Evolutionary conservation across 192 early-diverging fungal species (phyloP).

Genomic region (Gamsiella multidivaricata): DNA sequence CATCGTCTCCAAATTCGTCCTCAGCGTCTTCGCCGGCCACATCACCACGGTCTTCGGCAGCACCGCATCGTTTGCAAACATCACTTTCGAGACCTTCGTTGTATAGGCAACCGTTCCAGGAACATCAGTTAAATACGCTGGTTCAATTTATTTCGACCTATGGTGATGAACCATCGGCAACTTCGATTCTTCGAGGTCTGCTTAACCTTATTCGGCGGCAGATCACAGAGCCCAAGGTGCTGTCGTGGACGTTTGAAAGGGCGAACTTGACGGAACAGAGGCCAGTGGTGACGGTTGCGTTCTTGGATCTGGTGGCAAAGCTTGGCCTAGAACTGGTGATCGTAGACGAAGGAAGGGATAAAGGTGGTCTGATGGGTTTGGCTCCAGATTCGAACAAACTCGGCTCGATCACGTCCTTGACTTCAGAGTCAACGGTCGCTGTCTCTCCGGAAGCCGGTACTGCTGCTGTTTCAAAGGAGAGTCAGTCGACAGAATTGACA

Average conservation of each 20-base stretch:
- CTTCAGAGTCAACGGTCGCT: slow-evolving; percentile 15
- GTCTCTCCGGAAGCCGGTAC: neutral
- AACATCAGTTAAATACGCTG: slow-evolving; percentile 33
- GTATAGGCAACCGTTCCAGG: slow-evolving; percentile 31
- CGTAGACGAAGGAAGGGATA: neutral
- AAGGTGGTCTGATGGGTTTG: neutral
- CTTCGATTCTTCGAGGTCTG: slow-evolving; percentile 33
- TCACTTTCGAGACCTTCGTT: neutral
- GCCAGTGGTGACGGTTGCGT: slow-evolving; percentile 30
- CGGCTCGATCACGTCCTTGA: neutral
- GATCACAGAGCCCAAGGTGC: slow-evolving; percentile 14
- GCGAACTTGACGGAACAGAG: slow-evolving; percentile 51
- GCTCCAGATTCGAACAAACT: no score
- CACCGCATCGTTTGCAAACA: neutral
- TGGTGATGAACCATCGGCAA: slow-evolving; percentile 35
- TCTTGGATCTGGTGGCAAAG: slow-evolving; percentile 34
- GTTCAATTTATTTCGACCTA: slow-evolving; percentile 31
- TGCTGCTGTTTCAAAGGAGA: neutral
- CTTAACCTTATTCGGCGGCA: slow-evolving; percentile 30
- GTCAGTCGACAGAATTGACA: slow-evolving; percentile 20
- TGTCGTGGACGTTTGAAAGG: slow-evolving; percentile 38
- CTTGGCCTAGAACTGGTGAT: slow-evolving; percentile 25
- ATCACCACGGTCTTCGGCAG: neutral
- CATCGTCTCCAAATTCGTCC: slow-evolving; percentile 5
- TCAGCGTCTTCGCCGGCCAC: neutral